Percentiles rank a stretch among this genome's conserved stretches.
phyloP scores from a whole-genome alignment of 306 rosid genomes.

The Spatholobus suberectus region DNA sequence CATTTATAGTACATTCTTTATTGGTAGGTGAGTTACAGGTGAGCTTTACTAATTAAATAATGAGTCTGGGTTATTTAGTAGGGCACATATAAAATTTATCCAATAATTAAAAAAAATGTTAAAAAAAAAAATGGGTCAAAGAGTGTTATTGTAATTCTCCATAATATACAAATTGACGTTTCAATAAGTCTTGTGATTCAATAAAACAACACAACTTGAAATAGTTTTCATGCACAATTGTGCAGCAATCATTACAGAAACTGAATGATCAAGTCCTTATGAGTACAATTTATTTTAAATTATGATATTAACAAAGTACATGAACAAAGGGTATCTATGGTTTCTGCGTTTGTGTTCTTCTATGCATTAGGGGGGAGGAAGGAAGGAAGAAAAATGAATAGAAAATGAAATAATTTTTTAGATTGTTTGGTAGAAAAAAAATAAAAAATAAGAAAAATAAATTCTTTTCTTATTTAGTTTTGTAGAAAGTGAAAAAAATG shows the following conservation, averaged over 20 bases:
- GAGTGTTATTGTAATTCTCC: neutral
- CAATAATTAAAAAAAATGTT: neutral
- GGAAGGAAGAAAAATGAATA: too few relatives aligned
- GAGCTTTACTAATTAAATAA: neutral
- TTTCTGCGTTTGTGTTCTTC: too few relatives aligned
- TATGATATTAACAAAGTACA: neutral
- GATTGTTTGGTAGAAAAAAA: too few relatives aligned
- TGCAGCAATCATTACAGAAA: neutral
- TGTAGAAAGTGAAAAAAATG: too few relatives aligned
- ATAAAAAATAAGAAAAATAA: too few relatives aligned
- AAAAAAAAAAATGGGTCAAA: too few relatives aligned
- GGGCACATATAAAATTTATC: neutral
- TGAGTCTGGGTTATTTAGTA: neutral
- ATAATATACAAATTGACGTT: neutral
- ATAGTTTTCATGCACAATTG: neutral
- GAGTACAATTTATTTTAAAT: neutral
- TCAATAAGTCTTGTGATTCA: neutral
- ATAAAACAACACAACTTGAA: neutral
- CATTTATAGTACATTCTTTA: too few relatives aligned
- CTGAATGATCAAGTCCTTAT: neutral
- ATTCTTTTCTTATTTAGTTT: too few relatives aligned
- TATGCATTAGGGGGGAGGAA: too few relatives aligned
- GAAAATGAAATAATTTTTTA: too few relatives aligned
- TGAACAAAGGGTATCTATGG: too few relatives aligned
- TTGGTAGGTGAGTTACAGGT: neutral